Percentiles rank a stretch among this genome's conserved stretches.
Conservation (phyloP, 768 basidiomycete genomes). For the Daedaleopsis nitida region DNA sequence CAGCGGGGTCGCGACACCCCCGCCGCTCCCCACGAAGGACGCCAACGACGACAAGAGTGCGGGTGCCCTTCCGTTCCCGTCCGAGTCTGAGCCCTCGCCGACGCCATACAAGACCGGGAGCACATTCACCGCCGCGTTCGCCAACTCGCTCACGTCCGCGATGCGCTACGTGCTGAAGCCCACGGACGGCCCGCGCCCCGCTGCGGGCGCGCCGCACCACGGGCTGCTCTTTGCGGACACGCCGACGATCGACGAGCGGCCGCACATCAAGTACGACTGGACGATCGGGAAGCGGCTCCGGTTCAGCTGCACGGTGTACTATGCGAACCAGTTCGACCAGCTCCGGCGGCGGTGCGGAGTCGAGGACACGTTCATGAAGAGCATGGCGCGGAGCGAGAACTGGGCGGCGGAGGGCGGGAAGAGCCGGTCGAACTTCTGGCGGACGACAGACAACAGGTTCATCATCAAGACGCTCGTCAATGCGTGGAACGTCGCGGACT, state of each 20-base stretch:
- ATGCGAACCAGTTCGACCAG: conserved; percentile 77
- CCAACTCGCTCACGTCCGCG: conserved; percentile 56
- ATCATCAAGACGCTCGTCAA: conserved; percentile 86
- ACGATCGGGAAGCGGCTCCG: conserved; percentile 72
- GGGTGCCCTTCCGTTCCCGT: not conserved
- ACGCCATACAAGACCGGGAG: conserved; percentile 7
- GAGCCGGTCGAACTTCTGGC: conserved; percentile 81
- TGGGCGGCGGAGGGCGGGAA: conserved; percentile 84
- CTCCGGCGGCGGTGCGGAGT: conserved; percentile 69
- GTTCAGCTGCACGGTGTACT: conserved; percentile 83
- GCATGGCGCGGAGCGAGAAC: conserved; percentile 57
- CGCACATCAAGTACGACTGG: conserved; percentile 85
- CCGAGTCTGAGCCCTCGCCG: conserved; percentile 9
- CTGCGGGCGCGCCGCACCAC: conserved; percentile 44
- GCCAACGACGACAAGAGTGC: not conserved
- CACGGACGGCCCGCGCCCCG: conserved; percentile 35
- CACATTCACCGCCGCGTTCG: conserved; percentile 43
- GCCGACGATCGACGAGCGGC: conserved; percentile 61
- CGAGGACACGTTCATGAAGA: conserved; percentile 56
- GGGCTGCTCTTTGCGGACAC: conserved; percentile 45
- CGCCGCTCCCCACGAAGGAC: conserved; percentile 27
- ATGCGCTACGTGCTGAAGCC: conserved; percentile 58
- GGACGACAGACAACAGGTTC: conserved; percentile 73
- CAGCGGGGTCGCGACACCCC: conserved; percentile 11
- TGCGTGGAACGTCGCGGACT: conserved; percentile 85